A percentile compares a stretch with the other conserved stretches of the same genome.
phyloP scores from a whole-genome alignment of 495 filamentous ascomycete genomes.

The Penicillium manginii region DNA sequence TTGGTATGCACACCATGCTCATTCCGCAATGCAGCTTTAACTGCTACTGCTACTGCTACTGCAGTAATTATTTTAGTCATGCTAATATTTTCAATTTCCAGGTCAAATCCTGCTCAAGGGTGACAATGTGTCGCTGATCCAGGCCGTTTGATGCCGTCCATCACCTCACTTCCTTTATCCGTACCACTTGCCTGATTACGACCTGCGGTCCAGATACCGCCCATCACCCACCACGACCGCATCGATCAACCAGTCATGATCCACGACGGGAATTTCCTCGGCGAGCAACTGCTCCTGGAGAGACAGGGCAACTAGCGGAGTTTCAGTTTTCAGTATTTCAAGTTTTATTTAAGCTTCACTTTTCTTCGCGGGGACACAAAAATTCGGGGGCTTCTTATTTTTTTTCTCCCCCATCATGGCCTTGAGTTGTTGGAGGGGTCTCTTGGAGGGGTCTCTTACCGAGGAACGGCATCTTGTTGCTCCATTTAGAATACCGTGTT shows the following conservation, averaged over 20 bases:
- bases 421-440: not conserved
- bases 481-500: constrained; percentile 63
- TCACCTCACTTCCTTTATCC: not conserved
- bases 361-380: constrained; percentile 13
- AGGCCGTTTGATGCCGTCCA: constrained; percentile 55
- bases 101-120: constrained; percentile 97
- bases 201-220: constrained; percentile 40
- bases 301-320: constrained; percentile 74
- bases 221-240: constrained; percentile 66
- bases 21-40: no score
- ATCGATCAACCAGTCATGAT: constrained; percentile 69
- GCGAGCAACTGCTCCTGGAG: constrained; percentile 84
- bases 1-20: constrained; percentile 64
- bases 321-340: constrained; percentile 8
- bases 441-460: constrained; percentile 54
- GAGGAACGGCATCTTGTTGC: constrained; percentile 63
- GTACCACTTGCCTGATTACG: constrained; percentile 22
- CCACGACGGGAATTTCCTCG: constrained; percentile 66
- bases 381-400: constrained; percentile 1
- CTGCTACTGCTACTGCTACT: not conserved
- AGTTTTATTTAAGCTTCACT: constrained; percentile 11
- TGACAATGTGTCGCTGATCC: constrained; percentile 95
- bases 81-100: constrained; percentile 35
- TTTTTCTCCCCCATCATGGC: constrained; percentile 4
- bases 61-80: not conserved